phyloP scores from a whole-genome alignment of 768 basidiomycete species.

The Lanmaoa pseudosensibilis region DNA sequence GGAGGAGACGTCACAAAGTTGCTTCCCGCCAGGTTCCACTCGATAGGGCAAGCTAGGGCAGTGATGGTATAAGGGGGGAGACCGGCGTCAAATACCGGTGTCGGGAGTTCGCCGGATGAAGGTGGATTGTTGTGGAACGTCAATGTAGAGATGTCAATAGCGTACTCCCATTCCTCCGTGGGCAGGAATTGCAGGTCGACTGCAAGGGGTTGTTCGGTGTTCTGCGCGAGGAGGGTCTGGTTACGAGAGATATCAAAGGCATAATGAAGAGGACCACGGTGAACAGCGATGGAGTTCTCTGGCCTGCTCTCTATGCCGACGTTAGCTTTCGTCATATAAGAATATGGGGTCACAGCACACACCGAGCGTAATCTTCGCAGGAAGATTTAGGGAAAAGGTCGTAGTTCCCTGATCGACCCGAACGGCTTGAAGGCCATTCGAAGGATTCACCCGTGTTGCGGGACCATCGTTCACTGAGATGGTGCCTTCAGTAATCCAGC shows the following conservation, averaged over 20 bases:
- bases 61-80: not conserved
- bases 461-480: not conserved
- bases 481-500: not conserved
- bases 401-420: not conserved
- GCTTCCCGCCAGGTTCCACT: not conserved
- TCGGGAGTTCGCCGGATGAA: slow-evolving; percentile 22
- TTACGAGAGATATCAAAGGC: not conserved
- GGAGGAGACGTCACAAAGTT: slow-evolving; percentile 34
- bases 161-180: slow-evolving; percentile 1
- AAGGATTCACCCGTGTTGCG: not conserved
- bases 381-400: not conserved
- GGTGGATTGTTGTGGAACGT: slow-evolving; percentile 39
- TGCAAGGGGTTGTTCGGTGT: slow-evolving; percentile 30
- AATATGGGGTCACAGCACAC: not conserved
- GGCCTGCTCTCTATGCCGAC: not conserved
- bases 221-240: not conserved
- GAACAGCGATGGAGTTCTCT: not conserved
- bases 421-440: not conserved
- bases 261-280: slow-evolving; percentile 2
- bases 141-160: slow-evolving; percentile 28
- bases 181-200: slow-evolving; percentile 33
- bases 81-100: not conserved
- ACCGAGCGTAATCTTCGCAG: not conserved
- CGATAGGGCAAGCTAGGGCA: not conserved
- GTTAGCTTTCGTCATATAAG: not conserved